Evolutionary conservation across 164 flowering plant species (phyloP).

Genomic region (Kalanchoe fedtschenkoi): DNA sequence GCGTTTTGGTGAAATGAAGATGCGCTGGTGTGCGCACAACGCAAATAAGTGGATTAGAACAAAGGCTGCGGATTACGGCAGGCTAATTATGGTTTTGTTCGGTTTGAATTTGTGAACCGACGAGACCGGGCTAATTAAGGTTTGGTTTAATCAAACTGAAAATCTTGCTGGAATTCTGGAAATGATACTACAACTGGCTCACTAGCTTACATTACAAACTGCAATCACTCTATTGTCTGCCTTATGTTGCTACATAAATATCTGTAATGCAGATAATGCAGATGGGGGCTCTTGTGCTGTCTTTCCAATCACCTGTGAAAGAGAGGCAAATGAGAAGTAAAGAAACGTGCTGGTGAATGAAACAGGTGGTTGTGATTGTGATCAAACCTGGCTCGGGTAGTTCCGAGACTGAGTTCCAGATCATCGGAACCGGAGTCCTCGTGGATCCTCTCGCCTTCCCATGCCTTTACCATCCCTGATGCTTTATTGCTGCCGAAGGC

Average conservation of each 20-base stretch:
- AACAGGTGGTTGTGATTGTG: neutral
- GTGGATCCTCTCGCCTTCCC: slow-evolving; percentile 97
- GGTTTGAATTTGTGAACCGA: neutral
- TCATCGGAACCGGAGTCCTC: slow-evolving; percentile 89
- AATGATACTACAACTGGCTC: no score
- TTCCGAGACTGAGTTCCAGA: slow-evolving; percentile 91
- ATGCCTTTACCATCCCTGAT: slow-evolving; percentile 71
- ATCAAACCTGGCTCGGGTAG: slow-evolving; percentile 51
- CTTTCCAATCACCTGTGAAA: neutral
- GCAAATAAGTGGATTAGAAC: neutral
- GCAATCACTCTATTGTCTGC: no score
- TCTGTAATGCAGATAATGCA: no score
- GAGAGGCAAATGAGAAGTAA: neutral
- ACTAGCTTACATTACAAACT: neutral
- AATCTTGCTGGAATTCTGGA: no score
- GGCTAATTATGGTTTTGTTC: neutral
- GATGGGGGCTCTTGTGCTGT: neutral
- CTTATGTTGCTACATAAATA: no score
- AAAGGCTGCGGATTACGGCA: no score
- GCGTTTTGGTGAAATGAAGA: neutral
- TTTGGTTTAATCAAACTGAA: no score
- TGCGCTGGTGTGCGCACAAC: no score
- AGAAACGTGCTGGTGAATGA: neutral
- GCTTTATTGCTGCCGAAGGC: slow-evolving; percentile 60
- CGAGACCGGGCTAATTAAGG: no score